Conservation (phyloP, 2,329 filamentous ascomycete species). For the Cadophora luteo-olivacea region DNA sequence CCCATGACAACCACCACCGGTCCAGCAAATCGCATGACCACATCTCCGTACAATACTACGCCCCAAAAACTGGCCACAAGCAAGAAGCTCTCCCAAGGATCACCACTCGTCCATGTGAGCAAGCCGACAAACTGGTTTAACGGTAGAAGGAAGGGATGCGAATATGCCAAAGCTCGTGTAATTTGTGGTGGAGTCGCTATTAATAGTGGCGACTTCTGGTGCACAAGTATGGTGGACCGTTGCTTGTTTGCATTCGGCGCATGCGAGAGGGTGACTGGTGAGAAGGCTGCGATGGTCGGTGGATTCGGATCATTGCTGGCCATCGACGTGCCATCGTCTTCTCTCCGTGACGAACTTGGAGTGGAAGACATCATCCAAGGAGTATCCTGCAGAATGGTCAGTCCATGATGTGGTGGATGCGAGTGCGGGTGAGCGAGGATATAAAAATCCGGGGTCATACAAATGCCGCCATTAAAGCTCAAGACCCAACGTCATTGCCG, state of each 20-base stretch:
- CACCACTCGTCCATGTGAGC: conserved; percentile 90
- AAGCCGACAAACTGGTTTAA: conserved; percentile 86
- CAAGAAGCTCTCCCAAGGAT: conserved; percentile 97
- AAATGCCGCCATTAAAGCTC: conserved; percentile 45
- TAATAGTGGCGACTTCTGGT: conserved; percentile 93
- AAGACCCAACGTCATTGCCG: conserved; percentile 41
- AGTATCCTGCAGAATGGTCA: conserved; percentile 42
- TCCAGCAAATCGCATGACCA: conserved; percentile 79
- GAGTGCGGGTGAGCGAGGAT: neutral
- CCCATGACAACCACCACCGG: conserved; percentile 81
- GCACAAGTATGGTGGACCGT: conserved; percentile 89
- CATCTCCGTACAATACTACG: conserved; percentile 83
- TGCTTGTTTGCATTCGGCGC: conserved; percentile 71
- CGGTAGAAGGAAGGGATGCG: conserved; percentile 90
- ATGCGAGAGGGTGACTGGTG: conserved; percentile 76
- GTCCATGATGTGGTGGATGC: conserved; percentile 12
- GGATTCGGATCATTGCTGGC: conserved; percentile 51
- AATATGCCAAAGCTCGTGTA: conserved; percentile 92
- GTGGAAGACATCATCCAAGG: conserved; percentile 47
- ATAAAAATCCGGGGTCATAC: conserved; percentile 37
- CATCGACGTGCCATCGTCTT: conserved; percentile 38
- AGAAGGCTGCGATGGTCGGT: conserved; percentile 89
- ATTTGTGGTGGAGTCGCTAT: conserved; percentile 94
- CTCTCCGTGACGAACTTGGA: conserved; percentile 37
- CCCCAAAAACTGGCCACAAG: conserved; percentile 87